Conservation (phyloP, 352 stramenopile species). For the Pythium phragmitis region DNA sequence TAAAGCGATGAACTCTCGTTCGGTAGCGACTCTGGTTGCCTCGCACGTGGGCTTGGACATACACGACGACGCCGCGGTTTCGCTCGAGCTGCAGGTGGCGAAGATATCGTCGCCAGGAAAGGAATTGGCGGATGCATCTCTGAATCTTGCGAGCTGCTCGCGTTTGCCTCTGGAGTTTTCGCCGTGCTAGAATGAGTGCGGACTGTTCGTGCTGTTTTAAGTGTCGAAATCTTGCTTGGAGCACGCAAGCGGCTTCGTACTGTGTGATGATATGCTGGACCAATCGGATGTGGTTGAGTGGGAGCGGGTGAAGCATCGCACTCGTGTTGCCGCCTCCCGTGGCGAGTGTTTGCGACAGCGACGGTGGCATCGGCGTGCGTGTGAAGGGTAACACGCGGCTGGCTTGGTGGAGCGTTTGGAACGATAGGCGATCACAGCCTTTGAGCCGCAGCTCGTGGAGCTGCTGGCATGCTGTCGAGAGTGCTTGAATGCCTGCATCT, state of each 20-base stretch:
- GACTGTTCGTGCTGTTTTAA: slow-evolving; percentile 47
- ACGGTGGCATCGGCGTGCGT: slow-evolving; percentile 25
- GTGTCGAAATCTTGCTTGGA: slow-evolving; percentile 46
- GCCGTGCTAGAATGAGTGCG: slow-evolving; percentile 38
- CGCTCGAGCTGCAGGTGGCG: slow-evolving; percentile 39
- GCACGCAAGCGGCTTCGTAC: slow-evolving; percentile 36
- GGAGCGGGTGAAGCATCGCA: slow-evolving; percentile 33
- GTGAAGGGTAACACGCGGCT: slow-evolving; percentile 46
- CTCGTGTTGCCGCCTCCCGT: slow-evolving; percentile 35
- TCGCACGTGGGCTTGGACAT: slow-evolving; percentile 45
- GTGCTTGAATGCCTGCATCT: slow-evolving; percentile 37
- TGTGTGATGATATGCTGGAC: slow-evolving; percentile 32
- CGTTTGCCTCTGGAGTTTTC: slow-evolving; percentile 36
- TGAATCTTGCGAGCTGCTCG: slow-evolving; percentile 60
- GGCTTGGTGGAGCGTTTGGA: slow-evolving; percentile 35
- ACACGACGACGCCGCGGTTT: slow-evolving; percentile 38
- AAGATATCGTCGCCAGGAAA: slow-evolving; percentile 50
- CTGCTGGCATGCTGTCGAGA: slow-evolving; percentile 40
- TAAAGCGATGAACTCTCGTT: slow-evolving; percentile 32
- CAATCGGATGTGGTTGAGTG: slow-evolving; percentile 36
- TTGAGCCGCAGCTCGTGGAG: slow-evolving; percentile 60
- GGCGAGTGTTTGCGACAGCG: slow-evolving; percentile 43
- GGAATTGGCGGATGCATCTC: slow-evolving; percentile 38
- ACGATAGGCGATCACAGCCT: slow-evolving; percentile 60
- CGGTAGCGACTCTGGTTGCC: slow-evolving; percentile 38